Evolutionary conservation across 192 early-diverging fungal genomes (phyloP).

Genomic region (Backusella australiensis): DNA sequence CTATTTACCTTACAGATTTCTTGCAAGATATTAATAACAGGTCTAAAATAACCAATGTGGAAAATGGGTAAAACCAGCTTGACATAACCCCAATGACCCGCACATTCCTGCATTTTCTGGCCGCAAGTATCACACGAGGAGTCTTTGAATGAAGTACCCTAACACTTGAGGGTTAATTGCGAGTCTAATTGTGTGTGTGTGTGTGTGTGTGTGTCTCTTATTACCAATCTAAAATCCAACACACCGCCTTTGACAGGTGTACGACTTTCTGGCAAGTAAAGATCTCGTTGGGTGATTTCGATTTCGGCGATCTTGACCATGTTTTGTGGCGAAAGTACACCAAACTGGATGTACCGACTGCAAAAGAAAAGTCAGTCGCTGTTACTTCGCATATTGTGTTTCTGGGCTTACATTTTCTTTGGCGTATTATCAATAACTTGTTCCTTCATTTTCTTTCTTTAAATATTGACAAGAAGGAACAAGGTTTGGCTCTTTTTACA

Average conservation of each 20-base stretch:
- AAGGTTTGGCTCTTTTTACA: neutral
- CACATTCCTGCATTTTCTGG: conserved; percentile 82
- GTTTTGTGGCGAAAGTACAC: conserved; percentile 86
- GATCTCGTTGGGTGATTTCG: conserved; percentile 87
- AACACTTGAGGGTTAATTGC: neutral
- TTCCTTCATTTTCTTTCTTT: conserved; percentile 65
- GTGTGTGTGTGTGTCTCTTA: neutral
- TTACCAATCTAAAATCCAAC: conserved; percentile 85
- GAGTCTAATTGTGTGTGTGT: neutral
- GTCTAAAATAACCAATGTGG: conserved; percentile 97
- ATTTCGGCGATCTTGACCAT: conserved; percentile 88
- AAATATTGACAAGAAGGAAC: neutral
- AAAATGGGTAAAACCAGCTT: conserved; percentile 93
- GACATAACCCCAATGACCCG: conserved; percentile 96
- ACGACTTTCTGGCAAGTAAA: conserved; percentile 71
- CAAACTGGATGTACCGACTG: conserved; percentile 94
- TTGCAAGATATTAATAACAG: conserved; percentile 86
- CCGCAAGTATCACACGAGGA: conserved; percentile 89
- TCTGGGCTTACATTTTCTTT: conserved; percentile 68
- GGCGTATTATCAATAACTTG: conserved; percentile 66
- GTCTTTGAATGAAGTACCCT: conserved; percentile 86
- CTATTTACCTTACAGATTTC: conserved; percentile 88
- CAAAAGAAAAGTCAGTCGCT: neutral
- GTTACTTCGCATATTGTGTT: neutral
- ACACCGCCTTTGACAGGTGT: conserved; percentile 83